Evolutionary conservation across 331 rosid genomes (phyloP).

Genomic region (Telfairia occidentalis): DNA sequence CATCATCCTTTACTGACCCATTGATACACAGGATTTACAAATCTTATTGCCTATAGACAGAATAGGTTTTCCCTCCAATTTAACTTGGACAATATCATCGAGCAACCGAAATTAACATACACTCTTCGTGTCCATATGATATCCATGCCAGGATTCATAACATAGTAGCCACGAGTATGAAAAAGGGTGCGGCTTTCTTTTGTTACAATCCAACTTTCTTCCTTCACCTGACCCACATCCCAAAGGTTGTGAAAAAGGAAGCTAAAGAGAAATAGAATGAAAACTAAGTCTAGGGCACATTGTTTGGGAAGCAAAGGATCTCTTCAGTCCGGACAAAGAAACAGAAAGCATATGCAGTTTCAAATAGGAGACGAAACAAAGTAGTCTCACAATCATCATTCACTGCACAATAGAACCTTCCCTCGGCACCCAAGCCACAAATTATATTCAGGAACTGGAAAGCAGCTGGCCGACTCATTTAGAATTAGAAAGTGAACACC

Average conservation of each 20-base stretch:
- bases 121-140: not conserved
- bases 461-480: conserved; percentile 95
- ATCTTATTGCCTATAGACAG: not conserved
- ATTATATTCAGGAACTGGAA: conserved; percentile 71
- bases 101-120: not conserved
- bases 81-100: not conserved
- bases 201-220: not conserved
- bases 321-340: not conserved
- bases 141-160: not conserved
- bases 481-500: conserved; percentile 36
- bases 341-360: not conserved
- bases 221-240: not conserved
- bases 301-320: not conserved
- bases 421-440: conserved; percentile 84
- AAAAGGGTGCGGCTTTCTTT: not conserved
- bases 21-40: not conserved
- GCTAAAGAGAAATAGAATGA: not conserved
- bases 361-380: conserved; percentile 3
- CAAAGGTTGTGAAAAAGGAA: not conserved
- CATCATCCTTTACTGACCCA: conserved; percentile 12
- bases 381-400: conserved; percentile 25
- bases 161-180: not conserved
- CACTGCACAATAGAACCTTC: conserved; percentile 31
- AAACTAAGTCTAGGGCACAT: not conserved
- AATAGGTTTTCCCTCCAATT: not conserved